Evolutionary conservation across 345 rosid species (phyloP).

Genomic region (Populus ilicifolia): DNA sequence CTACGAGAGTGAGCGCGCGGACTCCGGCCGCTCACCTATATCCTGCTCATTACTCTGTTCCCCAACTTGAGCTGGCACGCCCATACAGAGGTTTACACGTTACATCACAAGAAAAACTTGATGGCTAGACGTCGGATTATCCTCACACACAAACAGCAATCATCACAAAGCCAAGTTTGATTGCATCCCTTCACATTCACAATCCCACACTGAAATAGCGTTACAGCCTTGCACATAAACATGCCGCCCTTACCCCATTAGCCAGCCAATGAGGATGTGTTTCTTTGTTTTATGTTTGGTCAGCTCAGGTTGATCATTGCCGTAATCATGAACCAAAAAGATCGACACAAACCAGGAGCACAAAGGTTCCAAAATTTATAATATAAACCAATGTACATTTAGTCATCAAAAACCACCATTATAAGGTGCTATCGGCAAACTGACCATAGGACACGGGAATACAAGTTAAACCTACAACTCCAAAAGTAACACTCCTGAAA

Average conservation of each 20-base stretch:
- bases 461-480: not conserved
- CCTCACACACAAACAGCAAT: not conserved
- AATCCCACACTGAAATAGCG: not conserved
- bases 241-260: not conserved
- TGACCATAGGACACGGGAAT: not conserved
- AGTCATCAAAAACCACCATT: not conserved
- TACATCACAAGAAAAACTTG: not conserved
- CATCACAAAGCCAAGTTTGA: not conserved
- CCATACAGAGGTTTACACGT: not conserved
- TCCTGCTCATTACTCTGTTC: not conserved
- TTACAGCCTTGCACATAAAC: not conserved
- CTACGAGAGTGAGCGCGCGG: not conserved
- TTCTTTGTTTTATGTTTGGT: not conserved
- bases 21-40: not conserved
- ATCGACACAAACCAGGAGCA: not conserved
- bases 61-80: not conserved
- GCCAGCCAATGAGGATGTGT: not conserved
- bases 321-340: not conserved
- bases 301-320: not conserved
- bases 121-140: not conserved
- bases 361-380: not conserved
- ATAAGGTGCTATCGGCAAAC: not conserved
- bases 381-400: not conserved
- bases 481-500: conserved; percentile 3
- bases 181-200: not conserved